phyloP scores from a whole-genome alignment of 2,329 filamentous ascomycete genomes.

The Grosmannia penicillata region DNA sequence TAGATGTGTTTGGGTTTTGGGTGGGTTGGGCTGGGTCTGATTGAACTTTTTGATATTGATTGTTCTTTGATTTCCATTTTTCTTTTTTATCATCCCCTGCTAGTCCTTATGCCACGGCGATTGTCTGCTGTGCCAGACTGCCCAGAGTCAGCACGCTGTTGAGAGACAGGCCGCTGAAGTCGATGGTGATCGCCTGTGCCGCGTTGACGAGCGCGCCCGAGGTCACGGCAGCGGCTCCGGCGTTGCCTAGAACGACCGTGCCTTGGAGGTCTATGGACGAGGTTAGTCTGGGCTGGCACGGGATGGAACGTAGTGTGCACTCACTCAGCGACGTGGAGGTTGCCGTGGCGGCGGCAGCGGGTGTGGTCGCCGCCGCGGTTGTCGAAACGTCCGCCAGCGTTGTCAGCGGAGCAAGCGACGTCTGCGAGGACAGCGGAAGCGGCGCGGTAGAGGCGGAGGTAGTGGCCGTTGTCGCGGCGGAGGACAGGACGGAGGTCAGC shows the following conservation, averaged over 20 bases:
- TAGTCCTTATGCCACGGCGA: not conserved
- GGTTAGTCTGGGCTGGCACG: too few relatives aligned
- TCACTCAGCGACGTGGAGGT: too few relatives aligned
- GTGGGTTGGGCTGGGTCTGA: too few relatives aligned
- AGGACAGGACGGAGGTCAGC: not conserved
- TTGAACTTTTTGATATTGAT: not conserved
- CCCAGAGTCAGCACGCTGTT: slow-evolving; percentile 29
- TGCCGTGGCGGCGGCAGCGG: too few relatives aligned
- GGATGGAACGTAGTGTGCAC: too few relatives aligned
- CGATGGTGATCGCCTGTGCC: slow-evolving; percentile 16
- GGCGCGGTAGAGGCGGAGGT: not conserved
- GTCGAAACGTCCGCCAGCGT: too few relatives aligned
- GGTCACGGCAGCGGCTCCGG: slow-evolving; percentile 12
- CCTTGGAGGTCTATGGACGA: slow-evolving; percentile 13
- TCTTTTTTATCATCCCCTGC: not conserved
- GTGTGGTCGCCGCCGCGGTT: too few relatives aligned
- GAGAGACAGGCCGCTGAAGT: slow-evolving; percentile 25
- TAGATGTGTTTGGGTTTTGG: too few relatives aligned
- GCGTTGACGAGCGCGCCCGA: slow-evolving; percentile 13
- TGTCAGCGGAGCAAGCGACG: not conserved
- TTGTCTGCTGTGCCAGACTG: slow-evolving; percentile 19
- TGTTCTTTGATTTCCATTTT: slow-evolving; percentile 2
- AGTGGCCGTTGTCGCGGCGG: not conserved
- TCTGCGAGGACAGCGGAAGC: not conserved
- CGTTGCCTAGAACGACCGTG: slow-evolving; percentile 15